Conservation (phyloP, 108 stramenopile genomes). For the Aurantiochytrium sp. region DNA sequence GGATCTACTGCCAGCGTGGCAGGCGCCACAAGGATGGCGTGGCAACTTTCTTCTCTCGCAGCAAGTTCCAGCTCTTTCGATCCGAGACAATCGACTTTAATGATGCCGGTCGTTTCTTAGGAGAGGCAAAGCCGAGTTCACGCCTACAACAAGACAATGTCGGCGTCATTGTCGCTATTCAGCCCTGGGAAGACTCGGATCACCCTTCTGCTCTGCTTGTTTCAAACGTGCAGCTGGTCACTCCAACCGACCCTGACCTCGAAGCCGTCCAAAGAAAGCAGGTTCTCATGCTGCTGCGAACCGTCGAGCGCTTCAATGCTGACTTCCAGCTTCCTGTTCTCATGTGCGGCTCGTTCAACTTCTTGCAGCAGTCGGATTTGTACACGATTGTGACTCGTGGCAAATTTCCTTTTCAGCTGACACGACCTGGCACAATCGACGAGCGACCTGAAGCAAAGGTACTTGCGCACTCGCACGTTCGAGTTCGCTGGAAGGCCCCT, state of each 20-base stretch:
- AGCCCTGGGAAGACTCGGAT: conserved; percentile 30
- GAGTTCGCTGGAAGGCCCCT: neutral
- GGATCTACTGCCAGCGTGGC: conserved; percentile 36
- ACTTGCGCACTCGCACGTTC: neutral
- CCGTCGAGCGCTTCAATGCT: conserved; percentile 37
- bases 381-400: conserved; percentile 28
- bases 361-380: conserved; percentile 26
- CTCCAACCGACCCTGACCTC: neutral
- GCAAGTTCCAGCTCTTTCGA: conserved; percentile 7
- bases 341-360: conserved; percentile 40
- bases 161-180: conserved; percentile 29
- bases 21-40: conserved; percentile 4
- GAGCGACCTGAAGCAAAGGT: neutral
- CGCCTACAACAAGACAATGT: conserved; percentile 26
- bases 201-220: conserved; percentile 25
- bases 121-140: neutral
- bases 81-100: neutral
- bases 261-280: conserved; percentile 36
- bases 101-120: neutral
- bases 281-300: conserved; percentile 25
- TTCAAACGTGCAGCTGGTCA: conserved; percentile 28
- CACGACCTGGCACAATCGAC: neutral
- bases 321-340: conserved; percentile 43
- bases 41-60: neutral
- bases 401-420: neutral